Conservation (phyloP, 495 filamentous ascomycete species). For the Penicillium silybi region DNA sequence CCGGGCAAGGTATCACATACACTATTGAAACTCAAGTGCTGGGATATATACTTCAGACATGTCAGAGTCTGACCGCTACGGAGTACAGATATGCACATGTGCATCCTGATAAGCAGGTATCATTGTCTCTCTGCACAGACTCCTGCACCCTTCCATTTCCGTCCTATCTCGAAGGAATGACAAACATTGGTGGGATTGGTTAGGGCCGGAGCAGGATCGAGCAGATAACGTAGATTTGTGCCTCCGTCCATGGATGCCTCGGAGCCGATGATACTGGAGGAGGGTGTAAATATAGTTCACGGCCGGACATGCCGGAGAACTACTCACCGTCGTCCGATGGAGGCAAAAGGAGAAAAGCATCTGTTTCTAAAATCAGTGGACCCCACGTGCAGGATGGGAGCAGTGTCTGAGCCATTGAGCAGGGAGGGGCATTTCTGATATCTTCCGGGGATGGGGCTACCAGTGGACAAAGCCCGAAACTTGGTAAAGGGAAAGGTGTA, state of each 20-base stretch:
- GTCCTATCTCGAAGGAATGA: not conserved
- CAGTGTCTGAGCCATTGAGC: conserved; percentile 5
- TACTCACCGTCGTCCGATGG: not conserved
- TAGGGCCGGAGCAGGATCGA: not conserved
- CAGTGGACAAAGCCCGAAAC: conserved; percentile 16
- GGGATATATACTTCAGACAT: not conserved
- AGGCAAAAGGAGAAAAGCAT: not conserved
- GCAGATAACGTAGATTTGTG: not conserved
- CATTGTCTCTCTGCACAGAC: not conserved
- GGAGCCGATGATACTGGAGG: not conserved
- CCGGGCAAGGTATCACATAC: not conserved
- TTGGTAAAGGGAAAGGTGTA: conserved; percentile 3
- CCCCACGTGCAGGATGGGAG: not conserved
- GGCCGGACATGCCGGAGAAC: conserved; percentile 7
- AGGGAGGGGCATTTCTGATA: conserved; percentile 7
- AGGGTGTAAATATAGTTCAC: not conserved
- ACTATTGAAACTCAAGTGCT: not conserved
- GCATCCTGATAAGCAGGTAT: not conserved
- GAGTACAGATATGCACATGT: no score
- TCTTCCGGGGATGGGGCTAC: not conserved
- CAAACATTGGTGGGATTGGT: not conserved
- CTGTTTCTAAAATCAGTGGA: conserved; percentile 11
- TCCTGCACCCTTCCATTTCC: not conserved
- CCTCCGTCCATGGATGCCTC: not conserved
- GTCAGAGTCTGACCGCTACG: not conserved